Percentiles rank a stretch among this genome's conserved stretches.
Evolutionary conservation across 2,329 filamentous ascomycete species (phyloP).

Genomic region (Trichoderma arundinaceum): DNA sequence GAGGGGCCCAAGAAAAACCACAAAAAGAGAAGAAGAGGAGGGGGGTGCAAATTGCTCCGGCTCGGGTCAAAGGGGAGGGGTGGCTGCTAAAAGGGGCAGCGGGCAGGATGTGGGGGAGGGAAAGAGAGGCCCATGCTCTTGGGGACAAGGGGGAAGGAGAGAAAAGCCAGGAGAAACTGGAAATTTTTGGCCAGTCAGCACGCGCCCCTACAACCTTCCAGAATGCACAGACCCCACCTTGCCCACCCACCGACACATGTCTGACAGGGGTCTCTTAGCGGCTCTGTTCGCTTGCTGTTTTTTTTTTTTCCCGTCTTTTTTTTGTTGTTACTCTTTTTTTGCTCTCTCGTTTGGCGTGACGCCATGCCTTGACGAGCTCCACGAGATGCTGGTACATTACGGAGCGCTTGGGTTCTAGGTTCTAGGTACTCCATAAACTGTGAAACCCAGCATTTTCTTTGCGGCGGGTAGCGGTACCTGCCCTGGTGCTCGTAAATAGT

Average conservation of each 20-base stretch:
- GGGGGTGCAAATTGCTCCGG: neutral
- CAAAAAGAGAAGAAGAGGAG: neutral
- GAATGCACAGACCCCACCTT: slow-evolving; percentile 37
- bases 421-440: too few relatives aligned
- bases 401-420: too few relatives aligned
- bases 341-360: neutral
- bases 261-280: slow-evolving; percentile 41
- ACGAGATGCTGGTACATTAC: too few relatives aligned
- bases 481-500: too few relatives aligned
- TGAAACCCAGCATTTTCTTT: too few relatives aligned
- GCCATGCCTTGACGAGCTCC: too few relatives aligned
- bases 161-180: slow-evolving; percentile 10
- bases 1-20: neutral
- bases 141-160: slow-evolving; percentile 2
- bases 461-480: too few relatives aligned
- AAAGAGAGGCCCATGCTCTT: slow-evolving; percentile 12
- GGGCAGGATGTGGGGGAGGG: slow-evolving; percentile 6
- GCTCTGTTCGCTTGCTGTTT: slow-evolving; percentile 36
- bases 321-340: neutral
- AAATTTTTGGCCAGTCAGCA: slow-evolving; percentile 35
- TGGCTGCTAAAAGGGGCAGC: slow-evolving; percentile 13
- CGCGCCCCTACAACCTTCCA: slow-evolving; percentile 24
- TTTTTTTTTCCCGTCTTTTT: neutral
- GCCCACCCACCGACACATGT: slow-evolving; percentile 40
- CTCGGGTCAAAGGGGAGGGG: slow-evolving; percentile 14